Percentiles rank a stretch among this genome's conserved stretches.
phyloP scores from a whole-genome alignment of 257 asterid species.

The Solanum etuberosum region DNA sequence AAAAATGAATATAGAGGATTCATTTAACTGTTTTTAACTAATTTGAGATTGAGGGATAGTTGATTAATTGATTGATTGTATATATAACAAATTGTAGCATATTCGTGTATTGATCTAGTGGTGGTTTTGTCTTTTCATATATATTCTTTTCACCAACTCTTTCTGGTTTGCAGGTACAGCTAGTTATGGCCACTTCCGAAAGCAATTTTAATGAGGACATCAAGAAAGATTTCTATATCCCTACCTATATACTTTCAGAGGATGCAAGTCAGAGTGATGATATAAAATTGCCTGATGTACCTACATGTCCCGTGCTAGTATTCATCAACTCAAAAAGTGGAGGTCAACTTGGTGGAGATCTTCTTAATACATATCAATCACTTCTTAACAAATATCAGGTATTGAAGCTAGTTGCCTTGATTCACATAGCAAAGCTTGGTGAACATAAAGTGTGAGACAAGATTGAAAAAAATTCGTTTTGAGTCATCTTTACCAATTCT shows the following conservation, averaged over 20 bases:
- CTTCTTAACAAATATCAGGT: conserved; percentile 73
- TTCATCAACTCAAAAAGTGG: conserved; percentile 92
- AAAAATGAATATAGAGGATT: background rate
- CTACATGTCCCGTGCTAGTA: conserved; percentile 77
- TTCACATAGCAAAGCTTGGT: background rate
- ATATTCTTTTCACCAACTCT: background rate
- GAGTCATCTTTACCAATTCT: background rate
- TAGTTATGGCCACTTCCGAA: background rate
- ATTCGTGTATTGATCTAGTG: background rate
- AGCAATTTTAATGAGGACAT: conserved; percentile 5
- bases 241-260: conserved; percentile 40
- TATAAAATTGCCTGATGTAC: conserved; percentile 6
- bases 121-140: background rate
- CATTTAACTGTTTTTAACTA: background rate
- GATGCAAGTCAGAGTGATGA: conserved; percentile 13
- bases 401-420: background rate
- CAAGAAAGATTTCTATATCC: conserved; percentile 44
- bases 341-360: conserved; percentile 92
- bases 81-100: background rate
- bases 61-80: background rate
- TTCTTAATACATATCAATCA: conserved; percentile 54
- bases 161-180: background rate
- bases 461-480: background rate
- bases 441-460: background rate
- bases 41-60: background rate